Evolutionary conservation across 2,329 filamentous ascomycete genomes (phyloP).

Genomic region (Xylaria sp.): DNA sequence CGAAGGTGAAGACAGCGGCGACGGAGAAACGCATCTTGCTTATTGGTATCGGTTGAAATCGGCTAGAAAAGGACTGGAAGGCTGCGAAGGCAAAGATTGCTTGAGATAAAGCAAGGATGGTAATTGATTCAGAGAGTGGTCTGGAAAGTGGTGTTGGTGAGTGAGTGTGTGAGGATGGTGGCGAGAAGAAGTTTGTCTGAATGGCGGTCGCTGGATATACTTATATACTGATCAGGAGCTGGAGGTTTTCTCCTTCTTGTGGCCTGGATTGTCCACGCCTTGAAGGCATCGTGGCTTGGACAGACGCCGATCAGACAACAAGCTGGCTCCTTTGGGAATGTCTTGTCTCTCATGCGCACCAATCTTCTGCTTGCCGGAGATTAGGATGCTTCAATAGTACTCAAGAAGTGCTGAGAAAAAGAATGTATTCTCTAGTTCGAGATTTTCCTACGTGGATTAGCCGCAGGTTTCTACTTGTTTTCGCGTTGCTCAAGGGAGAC

Average conservation of each 20-base stretch:
- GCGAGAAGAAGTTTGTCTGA: conserved; percentile 10
- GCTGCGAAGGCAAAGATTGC: conserved; percentile 26
- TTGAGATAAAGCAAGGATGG: conserved; percentile 20
- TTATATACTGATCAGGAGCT: conserved; percentile 28
- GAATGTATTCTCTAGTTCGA: conserved; percentile 2
- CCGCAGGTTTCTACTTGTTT: too few relatives aligned
- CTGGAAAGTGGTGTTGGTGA: conserved; percentile 26
- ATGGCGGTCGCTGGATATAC: neutral
- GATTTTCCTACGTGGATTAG: too few relatives aligned
- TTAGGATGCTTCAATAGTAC: conserved; percentile 12
- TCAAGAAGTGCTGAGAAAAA: conserved; percentile 12
- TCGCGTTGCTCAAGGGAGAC: neutral
- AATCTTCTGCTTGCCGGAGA: conserved; percentile 14
- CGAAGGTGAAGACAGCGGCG: conserved; percentile 43
- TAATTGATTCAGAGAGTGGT: conserved; percentile 30
- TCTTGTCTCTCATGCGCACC: conserved; percentile 26
- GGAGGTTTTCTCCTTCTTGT: neutral
- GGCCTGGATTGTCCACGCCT: neutral
- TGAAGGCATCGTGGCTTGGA: conserved; percentile 13
- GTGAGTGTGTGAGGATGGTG: conserved; percentile 29
- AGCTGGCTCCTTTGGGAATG: conserved; percentile 22
- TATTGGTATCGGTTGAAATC: conserved; percentile 12
- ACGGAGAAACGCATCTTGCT: conserved; percentile 52
- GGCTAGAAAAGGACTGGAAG: conserved; percentile 21
- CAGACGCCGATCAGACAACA: conserved; percentile 17